phyloP scores from a whole-genome alignment of 192 early-diverging fungal species.

The Rhizoclosmatium sp. region DNA sequence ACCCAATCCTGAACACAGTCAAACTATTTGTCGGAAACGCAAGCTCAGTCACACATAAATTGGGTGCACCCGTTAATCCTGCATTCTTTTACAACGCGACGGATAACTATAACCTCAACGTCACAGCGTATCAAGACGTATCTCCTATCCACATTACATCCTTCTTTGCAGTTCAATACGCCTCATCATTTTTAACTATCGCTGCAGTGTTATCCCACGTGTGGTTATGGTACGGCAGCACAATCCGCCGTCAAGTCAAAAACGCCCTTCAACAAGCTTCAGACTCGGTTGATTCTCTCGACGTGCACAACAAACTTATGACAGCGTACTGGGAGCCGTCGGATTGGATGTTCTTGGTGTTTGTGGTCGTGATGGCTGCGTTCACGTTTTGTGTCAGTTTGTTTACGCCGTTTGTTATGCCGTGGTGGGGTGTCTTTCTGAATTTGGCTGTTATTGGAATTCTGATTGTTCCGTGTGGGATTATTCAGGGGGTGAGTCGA shows the following conservation, averaged over 20 bases:
- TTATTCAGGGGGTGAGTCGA: slow-evolving; percentile 47
- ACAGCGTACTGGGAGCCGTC: slow-evolving; percentile 38
- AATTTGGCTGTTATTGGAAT: slow-evolving; percentile 54
- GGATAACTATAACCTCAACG: slow-evolving; percentile 35
- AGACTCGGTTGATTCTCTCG: slow-evolving; percentile 1
- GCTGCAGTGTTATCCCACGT: slow-evolving; percentile 66
- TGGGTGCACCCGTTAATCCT: slow-evolving; percentile 6
- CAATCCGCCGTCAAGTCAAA: slow-evolving; percentile 8
- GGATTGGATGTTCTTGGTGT: slow-evolving; percentile 33
- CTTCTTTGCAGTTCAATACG: slow-evolving; percentile 40
- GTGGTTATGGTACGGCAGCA: slow-evolving; percentile 51
- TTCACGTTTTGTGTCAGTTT: neutral
- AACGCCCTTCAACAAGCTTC: slow-evolving; percentile 8
- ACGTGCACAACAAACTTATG: slow-evolving; percentile 28
- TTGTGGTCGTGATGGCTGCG: slow-evolving; percentile 9
- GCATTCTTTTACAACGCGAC: slow-evolving; percentile 21
- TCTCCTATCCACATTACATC: slow-evolving; percentile 29
- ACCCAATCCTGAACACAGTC: slow-evolving; percentile 11
- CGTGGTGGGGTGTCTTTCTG: slow-evolving; percentile 42
- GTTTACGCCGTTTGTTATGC: slow-evolving; percentile 43
- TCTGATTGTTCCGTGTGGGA: slow-evolving; percentile 70
- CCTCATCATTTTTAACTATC: slow-evolving; percentile 56
- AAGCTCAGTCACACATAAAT: neutral
- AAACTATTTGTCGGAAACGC: slow-evolving; percentile 20
- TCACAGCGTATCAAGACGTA: slow-evolving; percentile 37